A percentile compares a stretch with the other conserved stretches of the same genome.
Conservation (phyloP, 495 filamentous ascomycete genomes). For the Glutinoglossum americanum region DNA sequence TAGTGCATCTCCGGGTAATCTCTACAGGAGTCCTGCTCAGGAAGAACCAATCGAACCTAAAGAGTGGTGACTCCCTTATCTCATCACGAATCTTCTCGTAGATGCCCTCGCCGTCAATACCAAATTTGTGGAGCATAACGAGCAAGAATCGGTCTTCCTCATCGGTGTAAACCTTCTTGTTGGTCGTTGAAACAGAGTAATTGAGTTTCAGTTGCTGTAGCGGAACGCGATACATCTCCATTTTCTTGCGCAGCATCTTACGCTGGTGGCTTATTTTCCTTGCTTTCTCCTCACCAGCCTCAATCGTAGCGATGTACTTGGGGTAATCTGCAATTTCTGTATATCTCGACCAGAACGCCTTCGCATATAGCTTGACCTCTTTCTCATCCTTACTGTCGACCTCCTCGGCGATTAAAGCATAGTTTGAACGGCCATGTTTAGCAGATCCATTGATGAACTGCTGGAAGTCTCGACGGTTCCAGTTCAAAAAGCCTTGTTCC, state of each 20-base stretch:
- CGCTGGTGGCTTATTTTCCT: constrained; percentile 79
- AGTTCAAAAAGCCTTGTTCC: constrained; percentile 70
- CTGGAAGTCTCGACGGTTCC: constrained; percentile 95
- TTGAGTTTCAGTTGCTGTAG: constrained; percentile 96
- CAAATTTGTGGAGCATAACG: constrained; percentile 77
- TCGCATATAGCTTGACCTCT: constrained; percentile 74
- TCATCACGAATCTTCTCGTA: constrained; percentile 77
- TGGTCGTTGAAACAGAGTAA: constrained; percentile 95
- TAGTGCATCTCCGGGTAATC: constrained; percentile 78
- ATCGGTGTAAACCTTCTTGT: constrained; percentile 99
- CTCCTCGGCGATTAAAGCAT: constrained; percentile 64
- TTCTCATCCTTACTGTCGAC: constrained; percentile 74
- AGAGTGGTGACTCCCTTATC: constrained; percentile 82
- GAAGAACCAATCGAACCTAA: constrained; percentile 99
- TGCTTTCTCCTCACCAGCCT: constrained; percentile 75
- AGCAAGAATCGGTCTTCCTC: constrained; percentile 95
- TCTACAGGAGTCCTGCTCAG: constrained; percentile 83
- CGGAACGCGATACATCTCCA: constrained; percentile 86
- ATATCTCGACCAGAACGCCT: constrained; percentile 87
- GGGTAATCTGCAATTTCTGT: constrained; percentile 68
- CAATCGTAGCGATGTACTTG: constrained; percentile 72
- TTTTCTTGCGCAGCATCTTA: constrained; percentile 86
- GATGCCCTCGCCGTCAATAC: constrained; percentile 65
- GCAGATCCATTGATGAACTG: constrained; percentile 91
- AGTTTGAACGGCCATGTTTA: constrained; percentile 73